Base-by-base conservation (phyloP, 257 asterid genomes). In the Solanum dulcamara region DNA sequence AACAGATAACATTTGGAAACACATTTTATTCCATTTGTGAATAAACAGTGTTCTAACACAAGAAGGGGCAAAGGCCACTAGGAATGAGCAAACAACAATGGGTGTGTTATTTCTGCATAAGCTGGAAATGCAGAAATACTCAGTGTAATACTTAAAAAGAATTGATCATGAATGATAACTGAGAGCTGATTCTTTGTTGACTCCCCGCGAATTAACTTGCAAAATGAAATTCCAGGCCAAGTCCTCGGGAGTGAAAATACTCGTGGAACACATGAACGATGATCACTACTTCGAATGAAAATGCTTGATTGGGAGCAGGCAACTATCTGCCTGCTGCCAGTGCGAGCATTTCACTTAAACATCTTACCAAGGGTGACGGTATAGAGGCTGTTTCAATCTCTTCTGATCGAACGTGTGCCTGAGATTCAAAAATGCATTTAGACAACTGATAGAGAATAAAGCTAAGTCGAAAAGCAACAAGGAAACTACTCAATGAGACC, bases 301-400 rank as follows among this genome's bases (percentile, higher is more conserved):
- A 28, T 17, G 72, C 51, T 72, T 7, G 24, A 37, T 9, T 33
- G 18, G 82, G 64, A 38, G 46, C 53, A 30, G 33, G 12, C 83
- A 66, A 81, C 83, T 77, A 30, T 26, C 33, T n/a, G 81, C 37
- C 75, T 50, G 66, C 55, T 80, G 55, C 42, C 44, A 22, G 26
- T 79, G 6, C 62, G 59, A 85, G 53, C 48, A 57, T 75, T 88
- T 92, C 91, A 96, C 93, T 94, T 93, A 95, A 79, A 95, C 99
- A 83, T 95, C 98, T 92, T 96, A 98, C 98, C 99, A 96, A 1
- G 99, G 98, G 90, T 96, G 99, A 89, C 98, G 97, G 90, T 95
- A 96, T 15, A 95, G 95, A 30, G 99, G 97, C 88, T 95, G 98
- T 88, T 96, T 96, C 93, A 96, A 85, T 86, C 99, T 94, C 95